Conservation (phyloP, 371 early-diverging fungal species). For the Mortierella sp. region DNA sequence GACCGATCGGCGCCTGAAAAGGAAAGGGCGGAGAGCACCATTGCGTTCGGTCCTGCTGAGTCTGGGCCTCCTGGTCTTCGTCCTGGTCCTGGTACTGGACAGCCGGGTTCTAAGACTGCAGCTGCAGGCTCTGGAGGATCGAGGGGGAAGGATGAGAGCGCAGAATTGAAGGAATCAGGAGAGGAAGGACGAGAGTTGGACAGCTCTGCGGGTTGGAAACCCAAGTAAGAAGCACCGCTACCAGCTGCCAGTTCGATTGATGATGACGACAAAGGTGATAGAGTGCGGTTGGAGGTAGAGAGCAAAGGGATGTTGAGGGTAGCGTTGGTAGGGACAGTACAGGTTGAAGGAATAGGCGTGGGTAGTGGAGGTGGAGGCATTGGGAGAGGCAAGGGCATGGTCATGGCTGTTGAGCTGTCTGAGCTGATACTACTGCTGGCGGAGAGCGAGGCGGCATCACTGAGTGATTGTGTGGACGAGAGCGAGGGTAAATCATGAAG, state of each 20-base stretch:
- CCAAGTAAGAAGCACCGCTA: background rate
- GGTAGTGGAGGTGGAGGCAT: constrained; percentile 1
- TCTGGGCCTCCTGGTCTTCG: no score
- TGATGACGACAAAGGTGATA: background rate
- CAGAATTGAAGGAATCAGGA: constrained; percentile 31
- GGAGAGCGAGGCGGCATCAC: background rate
- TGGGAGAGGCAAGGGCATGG: constrained; percentile 4
- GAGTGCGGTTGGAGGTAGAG: constrained; percentile 5
- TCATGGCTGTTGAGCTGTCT: background rate
- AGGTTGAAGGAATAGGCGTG: background rate
- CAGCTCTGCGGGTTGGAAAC: constrained; percentile 2
- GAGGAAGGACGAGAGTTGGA: constrained; percentile 23
- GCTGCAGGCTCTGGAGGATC: constrained; percentile 15
- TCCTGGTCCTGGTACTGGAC: background rate
- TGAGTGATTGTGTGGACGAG: background rate
- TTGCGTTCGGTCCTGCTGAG: background rate
- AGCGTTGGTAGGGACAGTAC: background rate
- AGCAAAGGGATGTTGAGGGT: background rate
- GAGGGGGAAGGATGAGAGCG: constrained; percentile 18
- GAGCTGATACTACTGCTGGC: background rate
- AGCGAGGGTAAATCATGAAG: background rate
- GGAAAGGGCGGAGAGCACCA: constrained; percentile 8
- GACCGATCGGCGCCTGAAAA: background rate
- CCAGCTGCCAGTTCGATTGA: background rate
- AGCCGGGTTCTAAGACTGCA: background rate